Base-by-base conservation (phyloP, 1,139 yeast genomes). In the Lodderomyces beijingensis region DNA sequence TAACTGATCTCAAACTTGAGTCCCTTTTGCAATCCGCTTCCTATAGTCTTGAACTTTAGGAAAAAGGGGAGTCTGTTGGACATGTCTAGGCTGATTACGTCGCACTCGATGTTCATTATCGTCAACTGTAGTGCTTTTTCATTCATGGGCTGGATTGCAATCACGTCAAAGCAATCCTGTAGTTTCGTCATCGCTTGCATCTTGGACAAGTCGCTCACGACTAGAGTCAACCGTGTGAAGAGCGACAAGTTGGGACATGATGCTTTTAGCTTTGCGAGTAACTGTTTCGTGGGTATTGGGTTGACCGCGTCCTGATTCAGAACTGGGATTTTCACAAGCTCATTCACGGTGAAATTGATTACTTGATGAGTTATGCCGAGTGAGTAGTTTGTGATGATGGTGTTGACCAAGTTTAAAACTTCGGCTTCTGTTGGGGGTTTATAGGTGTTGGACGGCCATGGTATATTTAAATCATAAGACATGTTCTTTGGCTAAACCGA, bases 11-110 rank as follows among this genome's bases (percentile, higher is more conserved):
- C 98, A 44, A 91, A 74, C 44, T 78, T 78, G 30, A 88, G 73
- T 1, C 98, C 98, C 37, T 83, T 74, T 13, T 81, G 82, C 12
- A 85, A 70, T 1, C 94, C 96, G 30, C 87, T 77, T 26, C 96
- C 84, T 7, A 88, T 70, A 1, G 87, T 78, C 49, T 88, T 86
- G 59, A 87, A 96, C 44, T 84, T 82, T 43, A 91, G 62, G 53
- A 77, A 85, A 45, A 78, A 81, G 0, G 95, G 93, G 30, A 87
- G 61, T 38, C 87, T 70, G 26, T 69, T 64, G 12, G 74, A 60
- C 52, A 84, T 71, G 39, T 84, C 79, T 34, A 91, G 70, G 1
- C 95, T 79, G 23, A 91, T 74, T 23, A 91, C 44, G 57, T 91
- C 97, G 26, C 30, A 27, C 38, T 84, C 94, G 31, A 88, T 64